Base-by-base conservation (phyloP, 768 basidiomycete genomes). In the Tulasnella sp. region DNA sequence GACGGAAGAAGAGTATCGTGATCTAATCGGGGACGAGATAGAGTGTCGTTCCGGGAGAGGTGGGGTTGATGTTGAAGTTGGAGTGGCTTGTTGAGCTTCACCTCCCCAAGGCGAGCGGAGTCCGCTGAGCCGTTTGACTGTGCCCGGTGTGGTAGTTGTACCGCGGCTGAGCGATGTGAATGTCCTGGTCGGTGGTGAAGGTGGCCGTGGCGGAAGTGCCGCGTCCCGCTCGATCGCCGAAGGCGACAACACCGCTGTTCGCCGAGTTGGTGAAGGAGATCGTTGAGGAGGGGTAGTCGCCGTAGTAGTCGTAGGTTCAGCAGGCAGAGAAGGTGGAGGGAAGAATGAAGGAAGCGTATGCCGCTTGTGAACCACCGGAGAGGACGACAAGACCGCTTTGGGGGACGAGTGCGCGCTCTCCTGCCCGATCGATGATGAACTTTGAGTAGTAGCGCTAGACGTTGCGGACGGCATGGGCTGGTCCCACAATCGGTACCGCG, bases 161-260 rank as follows among this genome's bases (percentile, higher is more conserved):
- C 62, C 27, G 34, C 62, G 62, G 27, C 6, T 68, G 1, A 68
- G 62, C 24, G 31, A 18, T 19, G 62, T 68, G 12, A 31, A 68
- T 19, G 62, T 68, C 10, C 62, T 31, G 10, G 8, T 36, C 3
- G 62, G 62, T 8, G 62, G 62, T 44, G 76, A 38, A 14, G 82
- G 77, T 18, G 84, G 81, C 7, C 83, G 81, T 10, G 52, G 52
- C 7, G 52, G 31, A 27, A 68, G 62, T 36, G 31, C 31, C 62
- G 62, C 27, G 27, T 36, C 62, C 6, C 62, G 62, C 31, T 68
- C 62, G 62, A 68, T 12, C 31, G 62, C n/a, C 34, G 62, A 34
- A 36, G 62, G 62, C 10, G 62, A 7, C 27, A 68, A 27, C 62
- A 27, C 62, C 12, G 62, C 62, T 3, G 62, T 34, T 36, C 31